Conservation (phyloP, 768 basidiomycete species). For the Leucogyrophana mollusca region DNA sequence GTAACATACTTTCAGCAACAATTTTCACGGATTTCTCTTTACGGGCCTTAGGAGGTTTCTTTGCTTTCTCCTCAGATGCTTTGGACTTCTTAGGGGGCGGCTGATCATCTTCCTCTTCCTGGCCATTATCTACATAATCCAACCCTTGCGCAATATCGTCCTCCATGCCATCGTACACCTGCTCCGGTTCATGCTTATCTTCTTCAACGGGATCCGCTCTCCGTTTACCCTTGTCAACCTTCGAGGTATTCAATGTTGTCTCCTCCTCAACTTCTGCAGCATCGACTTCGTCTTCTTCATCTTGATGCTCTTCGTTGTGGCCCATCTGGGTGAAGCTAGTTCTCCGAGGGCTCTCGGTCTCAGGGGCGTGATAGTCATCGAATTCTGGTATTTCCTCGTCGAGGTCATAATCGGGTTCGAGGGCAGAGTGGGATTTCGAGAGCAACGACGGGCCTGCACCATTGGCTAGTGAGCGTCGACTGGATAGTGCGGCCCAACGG, state of each 20-base stretch:
- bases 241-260: slow-evolving; percentile 19
- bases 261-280: slow-evolving; percentile 32
- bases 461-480: slow-evolving; percentile 31
- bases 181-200: slow-evolving; percentile 9
- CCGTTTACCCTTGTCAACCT: slow-evolving; percentile 40
- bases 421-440: slow-evolving; percentile 24
- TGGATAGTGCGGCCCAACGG: slow-evolving; percentile 15
- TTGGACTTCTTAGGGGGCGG: slow-evolving; percentile 27
- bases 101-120: slow-evolving; percentile 49
- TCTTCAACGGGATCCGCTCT: slow-evolving; percentile 26
- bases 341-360: slow-evolving; percentile 26
- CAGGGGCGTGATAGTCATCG: slow-evolving; percentile 18
- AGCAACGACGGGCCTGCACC: slow-evolving; percentile 35
- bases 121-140: slow-evolving; percentile 48
- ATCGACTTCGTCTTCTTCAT: slow-evolving; percentile 36
- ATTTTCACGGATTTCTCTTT: slow-evolving; percentile 13
- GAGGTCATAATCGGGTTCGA: slow-evolving; percentile 19
- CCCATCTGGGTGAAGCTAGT: slow-evolving; percentile 50
- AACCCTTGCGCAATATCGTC: slow-evolving; percentile 43
- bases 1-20: slow-evolving; percentile 23
- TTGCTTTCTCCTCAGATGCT: slow-evolving; percentile 24
- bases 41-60: slow-evolving; percentile 25
- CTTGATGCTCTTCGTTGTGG: slow-evolving; percentile 37
- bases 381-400: slow-evolving; percentile 28
- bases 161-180: slow-evolving; percentile 30